phyloP scores from a whole-genome alignment of 2,329 filamentous ascomycete species.

The Trichoderma pleuroti region DNA sequence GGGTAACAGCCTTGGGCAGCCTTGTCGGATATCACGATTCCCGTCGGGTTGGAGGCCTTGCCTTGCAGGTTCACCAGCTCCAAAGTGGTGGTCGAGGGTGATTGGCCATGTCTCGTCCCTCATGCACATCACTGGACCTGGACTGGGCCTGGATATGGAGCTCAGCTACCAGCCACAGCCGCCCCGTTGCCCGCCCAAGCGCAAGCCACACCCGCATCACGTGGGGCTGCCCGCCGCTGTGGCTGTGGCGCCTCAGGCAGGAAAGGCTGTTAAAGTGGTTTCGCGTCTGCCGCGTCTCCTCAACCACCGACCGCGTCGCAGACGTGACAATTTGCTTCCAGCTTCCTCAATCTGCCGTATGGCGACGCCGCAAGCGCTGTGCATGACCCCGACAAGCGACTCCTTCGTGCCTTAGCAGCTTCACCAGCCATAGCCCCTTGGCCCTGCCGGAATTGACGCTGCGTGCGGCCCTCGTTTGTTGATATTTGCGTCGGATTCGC shows the following conservation, averaged over 20 bases:
- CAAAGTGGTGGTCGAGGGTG: conserved; percentile 13
- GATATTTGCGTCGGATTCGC: background rate
- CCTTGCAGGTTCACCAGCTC: background rate
- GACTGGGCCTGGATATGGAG: background rate
- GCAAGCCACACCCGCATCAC: conserved; percentile 30
- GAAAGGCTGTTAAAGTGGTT: conserved; percentile 33
- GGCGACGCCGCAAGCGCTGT: conserved; percentile 11
- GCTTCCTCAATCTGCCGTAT: conserved; percentile 17
- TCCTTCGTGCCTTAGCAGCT: background rate
- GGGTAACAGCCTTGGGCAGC: background rate
- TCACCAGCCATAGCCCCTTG: background rate
- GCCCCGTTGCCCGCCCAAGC: background rate
- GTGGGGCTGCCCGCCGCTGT: conserved; percentile 24
- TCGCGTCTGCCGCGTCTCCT: conserved; percentile 40
- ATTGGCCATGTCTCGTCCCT: conserved; percentile 15
- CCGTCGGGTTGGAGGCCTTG: conserved; percentile 6
- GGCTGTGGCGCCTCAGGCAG: conserved; percentile 33
- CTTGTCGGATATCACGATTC: background rate
- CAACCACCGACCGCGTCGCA: conserved; percentile 33
- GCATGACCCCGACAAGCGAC: conserved; percentile 1
- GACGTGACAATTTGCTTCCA: conserved; percentile 33
- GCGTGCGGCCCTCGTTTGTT: conserved; percentile 14
- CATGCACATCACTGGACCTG: background rate
- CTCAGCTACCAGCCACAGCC: conserved; percentile 19
- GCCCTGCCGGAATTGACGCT: background rate